These are phyloP conservation scores for Thielaviopsis musarum DNA, from an alignment of 2,329 filamentous ascomycete genomes.

Conservation along the genomic window DNA sequence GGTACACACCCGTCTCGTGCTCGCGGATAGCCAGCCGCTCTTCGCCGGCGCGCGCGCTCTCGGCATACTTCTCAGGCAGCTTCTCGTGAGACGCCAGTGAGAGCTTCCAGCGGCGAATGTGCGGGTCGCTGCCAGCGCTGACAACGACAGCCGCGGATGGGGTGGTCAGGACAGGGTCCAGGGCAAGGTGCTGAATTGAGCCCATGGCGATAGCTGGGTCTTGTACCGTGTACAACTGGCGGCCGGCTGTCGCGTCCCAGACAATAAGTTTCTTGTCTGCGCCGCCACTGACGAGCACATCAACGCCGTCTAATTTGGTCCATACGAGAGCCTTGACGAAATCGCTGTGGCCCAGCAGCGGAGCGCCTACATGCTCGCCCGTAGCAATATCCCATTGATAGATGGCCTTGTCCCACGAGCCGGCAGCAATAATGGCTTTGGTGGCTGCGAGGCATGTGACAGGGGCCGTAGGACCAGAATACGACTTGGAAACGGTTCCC, in stretches of 20 bases:
- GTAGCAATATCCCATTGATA: constrained; percentile 66
- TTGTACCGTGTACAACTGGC: constrained; percentile 58
- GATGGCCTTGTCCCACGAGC: constrained; percentile 85
- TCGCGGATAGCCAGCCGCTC: constrained; percentile 44
- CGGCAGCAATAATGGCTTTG: constrained; percentile 54
- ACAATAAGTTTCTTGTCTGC: constrained; percentile 69
- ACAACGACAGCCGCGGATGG: constrained; percentile 41
- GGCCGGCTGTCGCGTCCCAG: constrained; percentile 57
- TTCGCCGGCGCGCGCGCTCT: constrained; percentile 22
- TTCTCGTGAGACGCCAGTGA: constrained; percentile 35
- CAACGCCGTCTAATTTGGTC: constrained; percentile 40
- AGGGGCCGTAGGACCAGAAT: constrained; percentile 61
- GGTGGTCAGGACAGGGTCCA: constrained; percentile 50
- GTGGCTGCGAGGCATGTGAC: constrained; percentile 60
- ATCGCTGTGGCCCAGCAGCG: constrained; percentile 64
- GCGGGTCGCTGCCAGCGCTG: constrained; percentile 64
- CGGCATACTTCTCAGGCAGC: constrained; percentile 27
- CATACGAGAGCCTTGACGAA: constrained; percentile 74
- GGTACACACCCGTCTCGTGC: constrained; percentile 86
- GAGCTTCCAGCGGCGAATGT: constrained; percentile 64
- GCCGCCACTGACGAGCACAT: constrained; percentile 55
- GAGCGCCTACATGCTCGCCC: constrained; percentile 30
- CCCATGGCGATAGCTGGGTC: constrained; percentile 55
- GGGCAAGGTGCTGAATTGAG: constrained; percentile 59
- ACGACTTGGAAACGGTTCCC: constrained; percentile 24